Evolutionary conservation across 2,329 filamentous ascomycete genomes (phyloP).

Genomic region (Fusarium keratoplasticum): DNA sequence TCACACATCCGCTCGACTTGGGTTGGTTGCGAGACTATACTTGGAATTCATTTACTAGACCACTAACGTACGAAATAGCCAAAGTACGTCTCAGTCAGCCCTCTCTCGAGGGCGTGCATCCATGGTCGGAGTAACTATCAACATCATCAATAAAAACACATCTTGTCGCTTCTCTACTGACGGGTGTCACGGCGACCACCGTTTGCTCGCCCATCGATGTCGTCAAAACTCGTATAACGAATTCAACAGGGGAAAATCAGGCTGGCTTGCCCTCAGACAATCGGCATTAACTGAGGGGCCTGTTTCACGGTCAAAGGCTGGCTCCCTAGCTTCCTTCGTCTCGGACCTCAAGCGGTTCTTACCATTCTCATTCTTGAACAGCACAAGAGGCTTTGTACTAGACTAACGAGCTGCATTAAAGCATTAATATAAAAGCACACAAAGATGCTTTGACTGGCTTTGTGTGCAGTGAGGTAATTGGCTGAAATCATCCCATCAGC

Average conservation of each 20-base stretch:
- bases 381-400: neutral
- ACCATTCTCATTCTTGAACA: conserved; percentile 1
- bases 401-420: neutral
- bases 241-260: neutral
- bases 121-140: neutral
- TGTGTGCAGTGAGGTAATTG: neutral
- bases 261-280: neutral
- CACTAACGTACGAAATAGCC: neutral
- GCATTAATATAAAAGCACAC: too few species aligned
- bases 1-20: neutral
- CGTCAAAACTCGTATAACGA: conserved; percentile 3
- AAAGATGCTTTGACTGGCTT: neutral
- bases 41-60: neutral
- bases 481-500: neutral
- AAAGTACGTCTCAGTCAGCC: neutral
- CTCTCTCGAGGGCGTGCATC: neutral
- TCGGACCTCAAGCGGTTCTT: neutral
- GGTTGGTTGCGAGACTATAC: neutral
- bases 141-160: neutral
- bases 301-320: neutral
- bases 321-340: conserved; percentile 8
- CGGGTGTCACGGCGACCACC: conserved; percentile 1
- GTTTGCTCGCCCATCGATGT: conserved; percentile 1
- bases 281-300: neutral
- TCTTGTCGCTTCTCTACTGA: neutral